phyloP scores from a whole-genome alignment of 225 moss, liverwort and hornwort species.

The Climacium dendroides region DNA sequence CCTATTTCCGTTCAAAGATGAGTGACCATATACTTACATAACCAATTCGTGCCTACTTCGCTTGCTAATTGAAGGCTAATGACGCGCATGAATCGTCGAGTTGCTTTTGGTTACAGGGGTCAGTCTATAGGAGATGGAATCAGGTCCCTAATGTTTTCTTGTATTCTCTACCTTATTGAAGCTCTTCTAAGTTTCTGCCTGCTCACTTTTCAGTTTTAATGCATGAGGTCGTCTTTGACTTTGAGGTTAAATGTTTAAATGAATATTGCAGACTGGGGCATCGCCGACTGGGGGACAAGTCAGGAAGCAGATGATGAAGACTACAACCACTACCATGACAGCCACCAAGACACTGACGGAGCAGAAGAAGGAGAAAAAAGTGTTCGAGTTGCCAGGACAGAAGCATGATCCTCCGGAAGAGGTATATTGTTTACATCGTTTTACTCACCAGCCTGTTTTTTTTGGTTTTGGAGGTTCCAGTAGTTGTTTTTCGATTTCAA shows the following conservation, averaged over 20 bases:
- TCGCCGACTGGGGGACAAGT: not conserved
- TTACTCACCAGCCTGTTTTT: not conserved
- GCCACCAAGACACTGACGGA: slow-evolving; percentile 17
- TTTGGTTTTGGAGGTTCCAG: not conserved
- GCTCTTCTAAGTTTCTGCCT: not conserved
- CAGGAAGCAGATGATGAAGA: slow-evolving; percentile 15
- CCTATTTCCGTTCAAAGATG: not conserved
- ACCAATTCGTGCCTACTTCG: not conserved
- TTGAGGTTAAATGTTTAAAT: not conserved
- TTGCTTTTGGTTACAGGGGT: not conserved
- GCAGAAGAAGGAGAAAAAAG: slow-evolving; percentile 41
- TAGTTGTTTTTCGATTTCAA: not conserved
- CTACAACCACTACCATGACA: slow-evolving; percentile 9
- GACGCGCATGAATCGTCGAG: not conserved
- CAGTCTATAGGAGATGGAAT: not conserved
- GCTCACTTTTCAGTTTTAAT: not conserved
- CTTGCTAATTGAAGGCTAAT: not conserved
- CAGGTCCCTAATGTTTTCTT: not conserved
- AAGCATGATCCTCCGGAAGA: slow-evolving; percentile 45
- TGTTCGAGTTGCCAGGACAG: slow-evolving; percentile 30
- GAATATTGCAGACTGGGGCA: slow-evolving; percentile 3
- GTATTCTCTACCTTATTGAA: not conserved
- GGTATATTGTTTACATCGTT: not conserved
- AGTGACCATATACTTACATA: not conserved
- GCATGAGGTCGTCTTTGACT: not conserved